Conservation (phyloP, 768 basidiomycete species). For the Mrakia blollopis region DNA sequence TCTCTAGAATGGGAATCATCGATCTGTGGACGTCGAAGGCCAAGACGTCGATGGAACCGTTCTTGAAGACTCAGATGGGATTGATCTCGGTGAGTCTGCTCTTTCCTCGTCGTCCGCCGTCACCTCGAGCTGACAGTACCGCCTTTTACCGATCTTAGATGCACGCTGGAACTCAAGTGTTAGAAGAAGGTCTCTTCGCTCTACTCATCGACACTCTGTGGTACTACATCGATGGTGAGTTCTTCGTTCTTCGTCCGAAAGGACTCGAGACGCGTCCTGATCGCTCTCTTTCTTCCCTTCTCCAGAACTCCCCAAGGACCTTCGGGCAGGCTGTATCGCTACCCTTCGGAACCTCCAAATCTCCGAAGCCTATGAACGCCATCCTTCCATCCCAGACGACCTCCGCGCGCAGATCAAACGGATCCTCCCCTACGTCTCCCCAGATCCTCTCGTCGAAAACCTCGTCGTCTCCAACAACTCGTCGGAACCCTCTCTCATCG, state of each 20-base stretch:
- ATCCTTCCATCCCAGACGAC: slow-evolving; percentile 17
- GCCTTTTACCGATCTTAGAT: neutral
- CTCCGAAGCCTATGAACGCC: neutral
- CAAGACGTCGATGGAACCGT: neutral
- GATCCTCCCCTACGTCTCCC: slow-evolving; percentile 12
- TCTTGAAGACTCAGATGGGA: slow-evolving; percentile 1
- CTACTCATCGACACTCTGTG: slow-evolving; percentile 29
- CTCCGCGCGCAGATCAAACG: slow-evolving; percentile 10
- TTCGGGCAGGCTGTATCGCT: neutral
- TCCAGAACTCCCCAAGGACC: slow-evolving; percentile 29
- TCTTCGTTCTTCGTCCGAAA: neutral
- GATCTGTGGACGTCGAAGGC: slow-evolving; percentile 16
- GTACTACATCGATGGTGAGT: slow-evolving; percentile 28
- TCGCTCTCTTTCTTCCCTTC: neutral
- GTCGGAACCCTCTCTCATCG: neutral
- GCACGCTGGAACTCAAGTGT: slow-evolving; percentile 14
- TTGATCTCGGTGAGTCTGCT: slow-evolving; percentile 3
- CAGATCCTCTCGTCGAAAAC: slow-evolving; percentile 2
- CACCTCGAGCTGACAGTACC: neutral
- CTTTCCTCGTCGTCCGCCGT: neutral
- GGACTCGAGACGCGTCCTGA: neutral
- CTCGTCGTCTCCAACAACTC: neutral
- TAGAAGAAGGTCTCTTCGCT: slow-evolving; percentile 21
- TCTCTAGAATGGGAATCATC: slow-evolving; percentile 13
- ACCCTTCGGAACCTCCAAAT: slow-evolving; percentile 23